These are phyloP conservation scores for Aspergillus avenaceus DNA, from an alignment of 495 filamentous ascomycete species.

Conservation along the genomic window DNA sequence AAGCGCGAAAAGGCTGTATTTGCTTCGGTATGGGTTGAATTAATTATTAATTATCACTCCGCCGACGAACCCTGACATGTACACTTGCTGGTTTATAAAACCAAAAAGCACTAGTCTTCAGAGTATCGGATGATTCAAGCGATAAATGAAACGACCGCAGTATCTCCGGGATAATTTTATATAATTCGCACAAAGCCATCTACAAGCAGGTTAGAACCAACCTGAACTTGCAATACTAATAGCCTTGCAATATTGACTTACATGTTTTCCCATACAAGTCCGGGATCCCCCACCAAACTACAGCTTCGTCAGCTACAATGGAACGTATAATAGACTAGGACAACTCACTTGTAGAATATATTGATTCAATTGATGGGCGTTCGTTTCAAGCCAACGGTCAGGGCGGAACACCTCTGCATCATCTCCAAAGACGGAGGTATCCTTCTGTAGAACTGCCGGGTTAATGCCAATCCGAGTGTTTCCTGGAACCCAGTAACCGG, in stretches of 20 bases:
- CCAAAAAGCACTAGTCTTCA: slow-evolving; percentile 9
- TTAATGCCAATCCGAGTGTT: slow-evolving; percentile 21
- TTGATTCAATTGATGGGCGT: slow-evolving; percentile 15
- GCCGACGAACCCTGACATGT: background rate
- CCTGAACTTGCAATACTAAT: background rate
- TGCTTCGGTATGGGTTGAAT: too few relatives aligned
- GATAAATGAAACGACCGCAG: slow-evolving; percentile 12
- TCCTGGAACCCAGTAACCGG: slow-evolving; percentile 15
- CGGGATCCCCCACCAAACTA: slow-evolving; percentile 15
- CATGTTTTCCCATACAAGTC: slow-evolving; percentile 14
- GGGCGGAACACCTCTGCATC: slow-evolving; percentile 48
- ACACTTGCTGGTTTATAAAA: slow-evolving; percentile 6
- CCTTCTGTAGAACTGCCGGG: slow-evolving; percentile 23
- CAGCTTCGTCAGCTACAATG: background rate
- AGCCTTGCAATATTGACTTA: background rate
- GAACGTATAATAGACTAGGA: background rate
- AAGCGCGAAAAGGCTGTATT: too few relatives aligned
- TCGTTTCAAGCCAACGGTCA: slow-evolving; percentile 49
- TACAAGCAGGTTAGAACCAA: too few relatives aligned
- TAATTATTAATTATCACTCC: too few relatives aligned
- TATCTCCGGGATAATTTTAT: slow-evolving; percentile 15
- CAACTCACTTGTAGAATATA: slow-evolving; percentile 10
- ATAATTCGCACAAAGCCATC: slow-evolving; percentile 15
- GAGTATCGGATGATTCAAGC: background rate
- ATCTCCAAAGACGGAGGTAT: slow-evolving; percentile 40